Base-by-base conservation (phyloP, 2,329 filamentous ascomycete species). In the Fusarium foetens region DNA sequence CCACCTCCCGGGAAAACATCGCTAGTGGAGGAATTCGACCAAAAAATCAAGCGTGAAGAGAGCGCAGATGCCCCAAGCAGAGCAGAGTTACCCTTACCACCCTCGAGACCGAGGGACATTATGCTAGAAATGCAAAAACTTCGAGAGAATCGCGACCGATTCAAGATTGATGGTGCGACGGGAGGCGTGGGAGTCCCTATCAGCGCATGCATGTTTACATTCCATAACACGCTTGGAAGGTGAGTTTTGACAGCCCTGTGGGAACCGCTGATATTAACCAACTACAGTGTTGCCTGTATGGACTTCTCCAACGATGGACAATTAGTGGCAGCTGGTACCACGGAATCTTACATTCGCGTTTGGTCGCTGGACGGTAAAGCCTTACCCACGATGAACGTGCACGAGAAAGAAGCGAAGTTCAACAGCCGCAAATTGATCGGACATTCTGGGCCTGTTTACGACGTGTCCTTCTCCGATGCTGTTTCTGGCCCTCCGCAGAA, bases 131-230 rank as follows among this genome's bases (percentile, higher is more conserved):
- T 98, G 76, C 94, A 96, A 78, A 96, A 95, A 79, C 90, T 98
- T 14, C 93, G 94, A 72, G 96, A 99, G 81, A 94, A 97, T 77
- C 91, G 96, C 27, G 95, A 98, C 77, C 89, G 95, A 23, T 97
- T 98, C 80, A 92, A 90, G 79, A 95, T 98, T 63, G 93, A 97
- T 66, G 90, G 91, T 25, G 90, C 93, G 38, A 95, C 93, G 17
- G 93, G 94, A 21, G 95, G 95, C 13, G 88, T 95, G 55, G 94
- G 95, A 19, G 90, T 94, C 60, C 91, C 91, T 31, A 87, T 98
- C 66, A 97, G 94, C 77, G 92, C 97, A 29, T 96, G 94, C 85
- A 98, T 98, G 93, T 98, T 97, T 80, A 99, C 96, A 1, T 97
- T 98, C 79, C 96, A 99, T 85, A 99, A 99, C 81, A 97, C 94